A percentile compares a stretch with the other conserved stretches of the same genome.
phyloP scores from a whole-genome alignment of 2,329 filamentous ascomycete species.

The Xylaria arbuscula region DNA sequence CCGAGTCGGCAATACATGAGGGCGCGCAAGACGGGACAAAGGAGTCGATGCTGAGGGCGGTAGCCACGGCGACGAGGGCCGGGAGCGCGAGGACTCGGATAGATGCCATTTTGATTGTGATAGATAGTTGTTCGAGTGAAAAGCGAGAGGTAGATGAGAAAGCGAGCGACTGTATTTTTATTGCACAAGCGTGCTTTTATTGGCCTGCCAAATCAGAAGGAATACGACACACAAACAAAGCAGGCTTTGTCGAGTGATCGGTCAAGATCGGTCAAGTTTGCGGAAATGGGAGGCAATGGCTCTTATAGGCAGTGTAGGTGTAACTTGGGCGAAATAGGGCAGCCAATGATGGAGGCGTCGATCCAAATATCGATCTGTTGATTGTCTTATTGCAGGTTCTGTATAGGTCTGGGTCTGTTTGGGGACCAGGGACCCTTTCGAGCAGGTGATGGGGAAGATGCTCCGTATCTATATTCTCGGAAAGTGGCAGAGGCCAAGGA shows the following conservation, averaged over 20 bases:
- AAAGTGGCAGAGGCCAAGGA: background rate
- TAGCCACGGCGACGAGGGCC: conserved; percentile 42
- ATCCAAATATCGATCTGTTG: conserved; percentile 28
- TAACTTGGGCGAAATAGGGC: background rate
- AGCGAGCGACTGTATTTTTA: background rate
- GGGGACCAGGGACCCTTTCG: conserved; percentile 24
- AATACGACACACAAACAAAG: background rate
- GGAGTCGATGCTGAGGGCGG: conserved; percentile 45
- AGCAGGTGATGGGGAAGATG: conserved; percentile 31
- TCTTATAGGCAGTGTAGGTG: conserved; percentile 26
- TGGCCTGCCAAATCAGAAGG: background rate
- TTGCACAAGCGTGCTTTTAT: background rate
- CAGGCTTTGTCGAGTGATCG: background rate
- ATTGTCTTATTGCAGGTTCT: conserved; percentile 13
- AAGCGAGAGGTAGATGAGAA: background rate
- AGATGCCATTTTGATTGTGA: conserved; percentile 44
- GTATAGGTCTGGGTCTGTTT: conserved; percentile 4
- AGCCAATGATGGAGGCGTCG: conserved; percentile 15
- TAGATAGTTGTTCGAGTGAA: conserved; percentile 4
- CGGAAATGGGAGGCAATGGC: conserved; percentile 5
- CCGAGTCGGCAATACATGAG: conserved; percentile 42
- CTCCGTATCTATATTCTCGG: conserved; percentile 19
- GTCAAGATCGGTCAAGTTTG: background rate
- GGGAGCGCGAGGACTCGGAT: conserved; percentile 43
- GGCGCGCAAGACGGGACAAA: conserved; percentile 47